phyloP scores from a whole-genome alignment of 352 stramenopile genomes.

The Globisporangium irregulare region DNA sequence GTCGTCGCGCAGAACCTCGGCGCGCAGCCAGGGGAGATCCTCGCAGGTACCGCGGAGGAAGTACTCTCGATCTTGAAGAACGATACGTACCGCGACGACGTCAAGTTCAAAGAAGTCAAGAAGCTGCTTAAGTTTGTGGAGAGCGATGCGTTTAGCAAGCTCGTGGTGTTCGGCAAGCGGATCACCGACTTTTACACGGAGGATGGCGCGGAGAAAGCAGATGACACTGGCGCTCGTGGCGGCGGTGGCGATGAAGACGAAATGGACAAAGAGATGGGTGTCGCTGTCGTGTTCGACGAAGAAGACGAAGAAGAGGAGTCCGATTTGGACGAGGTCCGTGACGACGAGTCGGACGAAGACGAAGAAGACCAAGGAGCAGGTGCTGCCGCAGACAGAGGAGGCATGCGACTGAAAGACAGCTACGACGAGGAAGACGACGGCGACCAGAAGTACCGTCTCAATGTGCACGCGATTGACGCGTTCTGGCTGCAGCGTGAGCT shows the following conservation, averaged over 20 bases:
- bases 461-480: constrained; percentile 96
- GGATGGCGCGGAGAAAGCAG: constrained; percentile 23
- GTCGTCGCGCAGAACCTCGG: constrained; percentile 76
- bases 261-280: constrained; percentile 97
- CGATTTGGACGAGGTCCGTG: constrained; percentile 89
- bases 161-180: constrained; percentile 83
- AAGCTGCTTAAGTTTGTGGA: constrained; percentile 86
- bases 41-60: constrained; percentile 90
- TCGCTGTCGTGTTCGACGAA: constrained; percentile 98
- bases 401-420: constrained; percentile 75
- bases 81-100: constrained; percentile 82
- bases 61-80: constrained; percentile 92
- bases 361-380: constrained; percentile 50
- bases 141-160: constrained; percentile 65
- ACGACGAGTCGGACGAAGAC: constrained; percentile 57
- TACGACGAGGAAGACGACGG: constrained; percentile 64
- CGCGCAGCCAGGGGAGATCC: constrained; percentile 88
- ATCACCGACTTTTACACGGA: constrained; percentile 88
- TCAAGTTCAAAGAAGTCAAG: constrained; percentile 78
- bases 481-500: constrained; percentile 98
- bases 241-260: constrained; percentile 53
- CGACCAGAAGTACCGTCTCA: constrained; percentile 78
- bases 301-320: constrained; percentile 95
- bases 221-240: constrained; percentile 27
- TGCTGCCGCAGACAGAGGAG: constrained; percentile 32